A percentile compares a stretch with the other conserved stretches of the same genome.
Conservation (phyloP, 2,329 filamentous ascomycete species). For the Fusarium burgessii region DNA sequence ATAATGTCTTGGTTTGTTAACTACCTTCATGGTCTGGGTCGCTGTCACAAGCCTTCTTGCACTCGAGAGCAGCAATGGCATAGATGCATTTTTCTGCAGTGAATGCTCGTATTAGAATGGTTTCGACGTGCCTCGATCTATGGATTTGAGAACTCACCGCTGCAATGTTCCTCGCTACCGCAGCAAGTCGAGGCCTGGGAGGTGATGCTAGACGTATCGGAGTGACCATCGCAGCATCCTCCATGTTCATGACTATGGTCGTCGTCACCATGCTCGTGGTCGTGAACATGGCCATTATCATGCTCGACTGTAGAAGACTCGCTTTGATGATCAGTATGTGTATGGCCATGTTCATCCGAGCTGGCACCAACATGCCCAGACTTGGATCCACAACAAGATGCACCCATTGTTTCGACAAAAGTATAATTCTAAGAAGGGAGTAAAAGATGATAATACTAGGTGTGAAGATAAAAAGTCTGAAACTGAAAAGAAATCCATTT, state of each 20-base stretch:
- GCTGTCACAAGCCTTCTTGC: slow-evolving; percentile 19
- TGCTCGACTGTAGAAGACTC: not conserved
- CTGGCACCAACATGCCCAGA: not conserved
- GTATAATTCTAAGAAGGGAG: accelerated
- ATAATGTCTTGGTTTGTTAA: accelerated
- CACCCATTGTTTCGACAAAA: not conserved
- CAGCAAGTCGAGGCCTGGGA: slow-evolving; percentile 5
- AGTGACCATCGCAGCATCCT: not conserved
- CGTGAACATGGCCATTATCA: accelerated
- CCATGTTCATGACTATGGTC: not conserved
- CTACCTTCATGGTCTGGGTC: slow-evolving; percentile 22
- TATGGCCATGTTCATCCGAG: not conserved
- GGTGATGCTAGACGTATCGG: not conserved
- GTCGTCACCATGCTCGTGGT: accelerated
- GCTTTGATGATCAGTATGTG: accelerated
- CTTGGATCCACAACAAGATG: slow-evolving; percentile 9
- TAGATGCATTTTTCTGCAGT: slow-evolving; percentile 23
- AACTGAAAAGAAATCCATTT: not conserved
- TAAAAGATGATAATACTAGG: accelerated
- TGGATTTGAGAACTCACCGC: not conserved
- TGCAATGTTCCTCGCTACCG: slow-evolving; percentile 13
- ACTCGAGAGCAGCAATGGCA: slow-evolving; percentile 22
- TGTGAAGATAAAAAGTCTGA: accelerated
- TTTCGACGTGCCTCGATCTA: accelerated
- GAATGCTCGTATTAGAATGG: accelerated